Conservation (phyloP, 2,329 filamentous ascomycete species). For the Hymenoscyphus fructigenus region DNA sequence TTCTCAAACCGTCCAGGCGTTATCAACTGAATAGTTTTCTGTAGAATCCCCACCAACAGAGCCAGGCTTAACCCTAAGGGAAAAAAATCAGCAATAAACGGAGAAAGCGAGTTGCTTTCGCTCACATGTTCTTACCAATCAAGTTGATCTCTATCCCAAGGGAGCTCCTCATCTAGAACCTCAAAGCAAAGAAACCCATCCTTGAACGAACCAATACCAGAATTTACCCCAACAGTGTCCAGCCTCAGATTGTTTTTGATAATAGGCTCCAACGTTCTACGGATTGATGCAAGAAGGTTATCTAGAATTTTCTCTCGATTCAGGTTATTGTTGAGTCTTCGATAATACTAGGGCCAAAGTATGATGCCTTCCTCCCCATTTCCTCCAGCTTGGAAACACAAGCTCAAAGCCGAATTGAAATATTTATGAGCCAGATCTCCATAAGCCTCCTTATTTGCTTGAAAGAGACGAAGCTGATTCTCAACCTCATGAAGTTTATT, state of each 20-base stretch:
- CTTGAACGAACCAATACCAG: constrained; percentile 5
- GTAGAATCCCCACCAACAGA: no score
- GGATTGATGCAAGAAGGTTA: neutral
- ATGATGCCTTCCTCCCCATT: neutral
- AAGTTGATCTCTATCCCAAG: constrained; percentile 7
- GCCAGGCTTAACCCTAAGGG: no score
- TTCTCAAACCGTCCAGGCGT: no score
- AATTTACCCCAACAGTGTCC: neutral
- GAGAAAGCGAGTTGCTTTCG: neutral
- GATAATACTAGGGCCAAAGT: constrained; percentile 3
- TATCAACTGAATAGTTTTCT: no score
- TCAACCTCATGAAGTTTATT: neutral
- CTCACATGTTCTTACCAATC: constrained; percentile 11
- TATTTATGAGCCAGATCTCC: neutral
- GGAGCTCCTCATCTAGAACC: constrained; percentile 4
- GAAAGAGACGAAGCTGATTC: neutral
- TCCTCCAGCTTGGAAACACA: neutral
- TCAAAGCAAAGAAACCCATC: constrained; percentile 11
- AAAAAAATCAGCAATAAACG: neutral
- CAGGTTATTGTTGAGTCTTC: neutral
- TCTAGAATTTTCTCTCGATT: neutral
- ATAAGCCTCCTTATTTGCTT: constrained; percentile 3
- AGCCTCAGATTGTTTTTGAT: constrained; percentile 9
- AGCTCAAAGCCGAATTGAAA: neutral
- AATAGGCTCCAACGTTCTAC: constrained; percentile 3